phyloP scores from a whole-genome alignment of 2,329 filamentous ascomycete genomes.

The Coniochaeta prunicola region DNA sequence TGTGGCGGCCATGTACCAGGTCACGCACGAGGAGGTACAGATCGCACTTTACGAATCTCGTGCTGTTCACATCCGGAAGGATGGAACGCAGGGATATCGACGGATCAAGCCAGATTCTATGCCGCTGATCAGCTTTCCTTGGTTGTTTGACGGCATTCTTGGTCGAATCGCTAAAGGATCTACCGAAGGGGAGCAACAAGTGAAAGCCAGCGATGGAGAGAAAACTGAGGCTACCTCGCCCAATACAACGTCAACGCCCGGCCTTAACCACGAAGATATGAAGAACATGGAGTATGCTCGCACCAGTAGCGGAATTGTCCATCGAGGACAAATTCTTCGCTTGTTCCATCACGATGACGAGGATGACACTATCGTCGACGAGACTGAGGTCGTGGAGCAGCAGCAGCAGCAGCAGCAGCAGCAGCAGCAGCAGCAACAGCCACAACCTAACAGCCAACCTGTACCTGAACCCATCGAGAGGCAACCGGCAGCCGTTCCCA shows the following conservation, averaged over 20 bases:
- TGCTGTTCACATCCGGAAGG: slow-evolving; percentile 9
- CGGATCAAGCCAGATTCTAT: slow-evolving; percentile 42
- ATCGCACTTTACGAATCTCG: slow-evolving; percentile 45
- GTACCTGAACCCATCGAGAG: neutral
- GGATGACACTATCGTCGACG: slow-evolving; percentile 5
- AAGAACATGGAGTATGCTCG: slow-evolving; percentile 15
- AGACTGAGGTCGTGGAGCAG: neutral
- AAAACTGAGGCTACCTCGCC: neutral
- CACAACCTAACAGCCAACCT: no score
- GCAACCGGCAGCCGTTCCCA: neutral
- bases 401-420: neutral
- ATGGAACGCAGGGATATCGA: slow-evolving; percentile 23
- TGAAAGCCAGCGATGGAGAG: neutral
- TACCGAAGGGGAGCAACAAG: neutral
- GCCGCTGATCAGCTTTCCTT: slow-evolving; percentile 89
- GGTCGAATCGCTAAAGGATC: slow-evolving; percentile 44
- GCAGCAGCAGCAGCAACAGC: no score
- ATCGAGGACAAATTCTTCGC: slow-evolving; percentile 23
- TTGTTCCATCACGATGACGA: slow-evolving; percentile 18
- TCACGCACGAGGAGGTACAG: slow-evolving; percentile 66
- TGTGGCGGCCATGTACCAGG: slow-evolving; percentile 79
- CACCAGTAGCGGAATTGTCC: slow-evolving; percentile 21
- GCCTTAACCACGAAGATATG: slow-evolving; percentile 7
- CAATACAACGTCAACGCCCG: neutral
- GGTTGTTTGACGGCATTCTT: slow-evolving; percentile 73